Base-by-base conservation (phyloP, 805 yeast genomes). In the Metschnikowia dekortorum region DNA sequence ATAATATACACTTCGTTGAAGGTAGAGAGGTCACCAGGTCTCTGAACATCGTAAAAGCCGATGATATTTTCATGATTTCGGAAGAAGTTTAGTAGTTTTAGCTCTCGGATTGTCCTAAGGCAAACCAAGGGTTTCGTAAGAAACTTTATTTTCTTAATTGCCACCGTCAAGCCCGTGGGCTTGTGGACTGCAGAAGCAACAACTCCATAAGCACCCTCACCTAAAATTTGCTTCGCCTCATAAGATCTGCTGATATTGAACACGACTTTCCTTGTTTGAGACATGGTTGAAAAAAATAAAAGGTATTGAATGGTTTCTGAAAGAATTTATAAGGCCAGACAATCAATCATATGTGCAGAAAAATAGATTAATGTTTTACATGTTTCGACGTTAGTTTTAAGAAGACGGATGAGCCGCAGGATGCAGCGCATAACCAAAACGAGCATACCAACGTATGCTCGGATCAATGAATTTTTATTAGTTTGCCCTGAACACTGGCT, bases 121-220 rank as follows among this genome's bases (percentile, higher is more conserved):
- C 89, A 83, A 52, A 85, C 81, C 61, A 86, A 68, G 1, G 81
- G 76, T 59, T 81, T 79, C 46, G 80, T 78, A 62, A 86, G 85
- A 0, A 94, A 91, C 50, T 81, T 81, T 7, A 87, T 82, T 62
- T 83, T 86, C 65, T 87, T 87, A 51, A 87, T 86, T 0, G 95
- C 95, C 2, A 87, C 94, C 52, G 74, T 73, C 1, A 79, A 75
- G 16, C 79, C 76, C 1, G 87, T 74, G 10, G 85, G 83, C 51
- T 73, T 74, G 57, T 85, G 89, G 9, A 75, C 64, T 0, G 90
- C 94, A 4, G 82, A 75, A 43, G 87, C 85, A 5, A 87, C 95
- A 2, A 85, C 77, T 0, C 95, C 94, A 57, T 87, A 87, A 0
- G 94, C 90, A 1, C 95, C 95, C 63, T 85, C 88, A 4, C 95